Base-by-base conservation (phyloP, 1,284 basidiomycete genomes). In the Abortiporus biennis region DNA sequence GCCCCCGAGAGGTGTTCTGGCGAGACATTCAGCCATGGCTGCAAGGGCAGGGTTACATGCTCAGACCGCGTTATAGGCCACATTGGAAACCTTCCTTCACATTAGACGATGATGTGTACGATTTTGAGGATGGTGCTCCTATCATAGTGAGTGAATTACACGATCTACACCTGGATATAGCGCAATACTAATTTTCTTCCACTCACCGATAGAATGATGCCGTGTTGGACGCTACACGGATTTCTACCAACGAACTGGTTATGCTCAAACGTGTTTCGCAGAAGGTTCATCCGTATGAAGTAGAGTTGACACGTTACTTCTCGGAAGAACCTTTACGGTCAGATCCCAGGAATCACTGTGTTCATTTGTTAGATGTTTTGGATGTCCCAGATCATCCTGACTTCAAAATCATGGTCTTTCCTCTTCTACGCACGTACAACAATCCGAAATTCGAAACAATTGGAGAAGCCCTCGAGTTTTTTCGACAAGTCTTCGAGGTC, bases 401-500 rank as follows among this genome's bases (percentile, higher is more conserved):
- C 12, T 6, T 39, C 1, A 31, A 25, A 4, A 37, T 60, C 19
- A 33, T 62, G 1, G 57, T 61, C 4, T 52, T 60, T 54, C 61
- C 59, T 1, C 46, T 54, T 3, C 47, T 62, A 3, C 43, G 51
- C 1, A 25, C 34, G 1, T 41, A 24, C 25, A 16, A 53, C 24
- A 33, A 50, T n/a, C 55, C 57, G 2, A 43, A 27, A 1, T 56
- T 59, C 35, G 19, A 46, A 1, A 54, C 55, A 0, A 45, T 57
- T 0, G 55, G 54, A 1, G 60, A 62, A 38, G 52, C 42, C 1
- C 31, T 61, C 1, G 59, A 59, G 21, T 61, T 56, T 34, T 43
- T 58, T 6, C 31, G 47, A 4, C 59, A 62, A 29, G 19, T 55
- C 0, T 42, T 61, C 11, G 54, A 61, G 51, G 59, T 58, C 23